These are phyloP conservation scores for Lentinus brumalis DNA, from an alignment of 768 basidiomycete species.

Conservation along the genomic window DNA sequence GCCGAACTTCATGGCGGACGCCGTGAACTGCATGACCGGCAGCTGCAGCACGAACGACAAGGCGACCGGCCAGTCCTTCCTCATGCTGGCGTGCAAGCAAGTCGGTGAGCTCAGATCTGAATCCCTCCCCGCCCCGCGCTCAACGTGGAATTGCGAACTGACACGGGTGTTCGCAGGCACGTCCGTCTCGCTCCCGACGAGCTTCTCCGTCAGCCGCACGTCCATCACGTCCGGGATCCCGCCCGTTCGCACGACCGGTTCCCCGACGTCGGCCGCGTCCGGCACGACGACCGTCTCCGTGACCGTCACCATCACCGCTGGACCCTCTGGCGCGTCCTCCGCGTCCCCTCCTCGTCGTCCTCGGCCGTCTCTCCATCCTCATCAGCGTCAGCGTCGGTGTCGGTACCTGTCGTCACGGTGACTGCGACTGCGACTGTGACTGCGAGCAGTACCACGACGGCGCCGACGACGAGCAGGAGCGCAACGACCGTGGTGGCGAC, in stretches of 20 bases:
- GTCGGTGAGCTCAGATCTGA: background rate
- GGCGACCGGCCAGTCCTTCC: constrained; percentile 9
- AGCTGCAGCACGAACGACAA: constrained; percentile 14
- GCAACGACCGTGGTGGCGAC: constrained; percentile 9
- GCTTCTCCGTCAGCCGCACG: background rate
- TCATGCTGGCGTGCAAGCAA: constrained; percentile 8
- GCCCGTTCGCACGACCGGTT: background rate
- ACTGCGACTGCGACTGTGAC: constrained; percentile 8
- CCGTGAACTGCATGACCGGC: constrained; percentile 19
- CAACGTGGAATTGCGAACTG: background rate
- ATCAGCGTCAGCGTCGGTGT: too few species aligned
- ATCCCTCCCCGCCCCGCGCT: background rate
- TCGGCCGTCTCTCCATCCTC: too few species aligned
- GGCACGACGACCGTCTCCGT: constrained; percentile 3
- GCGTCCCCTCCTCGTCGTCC: background rate
- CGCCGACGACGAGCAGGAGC: constrained; percentile 4
- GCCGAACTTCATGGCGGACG: constrained; percentile 16
- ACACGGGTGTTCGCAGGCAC: background rate
- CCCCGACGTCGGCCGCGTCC: constrained; percentile 1
- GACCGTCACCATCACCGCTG: constrained; percentile 11
- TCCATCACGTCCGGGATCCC: constrained; percentile 14
- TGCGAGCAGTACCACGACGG: constrained; percentile 3
- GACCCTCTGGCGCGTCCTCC: background rate
- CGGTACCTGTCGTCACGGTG: too few species aligned
- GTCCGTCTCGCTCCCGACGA: background rate